Evolutionary conservation across 2,329 filamentous ascomycete genomes (phyloP).

Genomic region (Harringtonia aguacate): DNA sequence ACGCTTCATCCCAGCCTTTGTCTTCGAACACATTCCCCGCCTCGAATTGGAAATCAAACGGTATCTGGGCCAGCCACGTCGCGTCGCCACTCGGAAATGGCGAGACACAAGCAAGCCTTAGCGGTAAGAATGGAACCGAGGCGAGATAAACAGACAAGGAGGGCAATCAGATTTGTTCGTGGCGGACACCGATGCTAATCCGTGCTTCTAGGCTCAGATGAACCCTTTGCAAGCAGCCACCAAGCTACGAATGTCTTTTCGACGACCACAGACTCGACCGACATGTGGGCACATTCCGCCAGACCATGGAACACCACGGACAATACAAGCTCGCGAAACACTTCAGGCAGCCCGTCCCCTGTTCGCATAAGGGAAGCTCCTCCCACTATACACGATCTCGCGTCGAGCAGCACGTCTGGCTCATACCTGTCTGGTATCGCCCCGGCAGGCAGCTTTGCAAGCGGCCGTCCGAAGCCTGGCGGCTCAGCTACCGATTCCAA

Average conservation of each 20-base stretch:
- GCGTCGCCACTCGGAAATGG: constrained; percentile 23
- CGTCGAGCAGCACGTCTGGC: constrained; percentile 27
- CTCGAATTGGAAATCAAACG: constrained; percentile 25
- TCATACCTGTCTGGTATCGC: constrained; percentile 33
- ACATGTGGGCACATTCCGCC: constrained; percentile 22
- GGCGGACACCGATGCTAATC: neutral
- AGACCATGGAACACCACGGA: constrained; percentile 50
- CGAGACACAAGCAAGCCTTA: constrained; percentile 29
- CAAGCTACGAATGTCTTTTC: neutral
- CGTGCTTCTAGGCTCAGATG: constrained; percentile 14
- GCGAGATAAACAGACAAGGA: neutral
- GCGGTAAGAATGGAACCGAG: constrained; percentile 30
- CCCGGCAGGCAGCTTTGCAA: constrained; percentile 19
- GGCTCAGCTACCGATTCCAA: constrained; percentile 32
- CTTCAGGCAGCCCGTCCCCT: constrained; percentile 47
- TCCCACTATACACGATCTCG: constrained; percentile 27
- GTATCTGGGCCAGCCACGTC: constrained; percentile 38
- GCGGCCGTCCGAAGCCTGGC: constrained; percentile 20
- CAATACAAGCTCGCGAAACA: constrained; percentile 28
- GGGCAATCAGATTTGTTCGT: too few relatives aligned
- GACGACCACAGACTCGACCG: neutral
- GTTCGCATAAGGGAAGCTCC: constrained; percentile 38
- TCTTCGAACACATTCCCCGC: constrained; percentile 26
- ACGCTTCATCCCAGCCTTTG: constrained; percentile 24
- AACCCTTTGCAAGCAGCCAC: constrained; percentile 19